Conservation (phyloP, 1,139 yeast genomes). For the Pichia inconspicua region DNA sequence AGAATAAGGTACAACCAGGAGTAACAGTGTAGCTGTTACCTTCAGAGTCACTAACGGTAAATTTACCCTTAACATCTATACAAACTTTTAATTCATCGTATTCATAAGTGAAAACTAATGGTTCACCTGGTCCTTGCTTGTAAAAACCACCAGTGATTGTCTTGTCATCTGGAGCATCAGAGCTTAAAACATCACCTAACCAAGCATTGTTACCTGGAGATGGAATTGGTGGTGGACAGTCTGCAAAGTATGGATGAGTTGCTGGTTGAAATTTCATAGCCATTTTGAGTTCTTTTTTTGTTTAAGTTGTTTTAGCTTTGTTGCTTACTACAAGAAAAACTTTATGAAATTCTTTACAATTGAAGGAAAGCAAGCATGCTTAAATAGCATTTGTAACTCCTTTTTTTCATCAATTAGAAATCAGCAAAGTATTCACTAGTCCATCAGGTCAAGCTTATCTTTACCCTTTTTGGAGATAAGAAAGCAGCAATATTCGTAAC, state of each 20-base stretch:
- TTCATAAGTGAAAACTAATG: slow-evolving; percentile 53
- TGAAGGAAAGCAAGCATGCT: not conserved
- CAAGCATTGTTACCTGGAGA: slow-evolving; percentile 48
- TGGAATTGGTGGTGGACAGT: slow-evolving; percentile 45
- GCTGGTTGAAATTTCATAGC: slow-evolving; percentile 49
- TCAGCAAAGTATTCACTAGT: not conserved
- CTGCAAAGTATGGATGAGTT: slow-evolving; percentile 39
- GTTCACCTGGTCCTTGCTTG: slow-evolving; percentile 60
- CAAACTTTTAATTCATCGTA: slow-evolving; percentile 69
- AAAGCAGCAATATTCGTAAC: not conserved
- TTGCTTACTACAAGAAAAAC: not conserved
- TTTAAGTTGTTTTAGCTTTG: not conserved
- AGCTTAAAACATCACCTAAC: slow-evolving; percentile 55
- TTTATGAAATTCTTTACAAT: not conserved
- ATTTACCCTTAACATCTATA: slow-evolving; percentile 59
- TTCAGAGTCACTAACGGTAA: slow-evolving; percentile 53
- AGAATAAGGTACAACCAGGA: slow-evolving; percentile 65
- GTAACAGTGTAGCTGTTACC: slow-evolving; percentile 49
- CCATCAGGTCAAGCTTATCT: not conserved
- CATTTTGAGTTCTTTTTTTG: slow-evolving; percentile 27
- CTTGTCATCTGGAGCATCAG: slow-evolving; percentile 49
- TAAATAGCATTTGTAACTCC: not conserved
- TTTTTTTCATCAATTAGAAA: not conserved
- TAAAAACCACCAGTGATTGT: slow-evolving; percentile 60
- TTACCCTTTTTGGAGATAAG: not conserved